Evolutionary conservation across 768 basidiomycete genomes (phyloP), one percentile per base, ranked within the genome.

Genomic region (Mycena indigotica): DNA sequence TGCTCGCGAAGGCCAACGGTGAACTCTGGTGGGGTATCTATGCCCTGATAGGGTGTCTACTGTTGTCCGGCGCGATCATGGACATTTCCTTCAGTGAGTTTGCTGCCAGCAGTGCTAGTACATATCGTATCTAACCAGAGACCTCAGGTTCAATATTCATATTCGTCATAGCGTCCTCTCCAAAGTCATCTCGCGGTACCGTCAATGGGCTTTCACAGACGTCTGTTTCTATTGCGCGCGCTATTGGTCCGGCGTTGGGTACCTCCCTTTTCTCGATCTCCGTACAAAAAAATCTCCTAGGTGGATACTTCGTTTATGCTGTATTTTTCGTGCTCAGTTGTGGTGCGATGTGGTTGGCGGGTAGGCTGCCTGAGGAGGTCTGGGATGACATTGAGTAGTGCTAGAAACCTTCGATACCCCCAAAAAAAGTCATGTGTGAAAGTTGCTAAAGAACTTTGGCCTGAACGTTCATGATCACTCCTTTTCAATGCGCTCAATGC

Each of bases 241-340:
- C 80, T 3, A 71, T 84, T 21, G 82, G 81, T 1, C 83, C 84
- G 0, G 77, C 75, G 1, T 38, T 77, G 29, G 68, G 77, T 4
- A 80, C 83, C 0, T 83, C 83, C 0, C 63, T 82, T n/a, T 84
- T 84, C 55, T 81, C 84, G 1, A 63, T 77, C 26, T 84, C 83
- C 0, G 77, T 81, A 28, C 65, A 84, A 58, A 67, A 75, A 59
- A 77, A 80, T 35, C 6, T 82, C 2, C 63, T 82, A 1, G 74
- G 77, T 1, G 81, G 82, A 15, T 78, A 82, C 60, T 70, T 74
- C 4, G 75, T 82, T 3, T 83, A 82, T 58, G 68, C 70, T 25
- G 25, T 78, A 35, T 62, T 82, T 30, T 61, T 67, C 1, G 30
- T 65, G 2, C 61, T 81, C 8, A 70, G 75, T 5, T 58, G 68